phyloP scores from a whole-genome alignment of 257 asterid genomes.

The Penstemon barbatus region DNA sequence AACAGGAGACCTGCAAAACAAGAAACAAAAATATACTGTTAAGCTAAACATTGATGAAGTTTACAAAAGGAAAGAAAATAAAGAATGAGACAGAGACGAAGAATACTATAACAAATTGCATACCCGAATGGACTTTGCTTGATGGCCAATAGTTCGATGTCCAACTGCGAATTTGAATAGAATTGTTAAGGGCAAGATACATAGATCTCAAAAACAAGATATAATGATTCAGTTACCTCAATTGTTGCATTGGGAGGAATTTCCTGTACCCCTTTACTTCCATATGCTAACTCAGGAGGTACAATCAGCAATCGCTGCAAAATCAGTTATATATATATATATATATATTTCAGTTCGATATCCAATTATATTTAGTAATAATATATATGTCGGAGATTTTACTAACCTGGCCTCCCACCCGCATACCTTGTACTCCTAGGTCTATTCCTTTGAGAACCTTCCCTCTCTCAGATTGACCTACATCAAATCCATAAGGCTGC shows the following conservation, averaged over 20 bases:
- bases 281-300: constrained; percentile 96
- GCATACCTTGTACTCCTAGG: constrained; percentile 94
- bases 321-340: background rate
- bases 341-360: background rate
- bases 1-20: constrained; percentile 73
- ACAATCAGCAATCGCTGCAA: constrained; percentile 86
- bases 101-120: constrained; percentile 22
- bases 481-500: constrained; percentile 96
- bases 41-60: background rate
- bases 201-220: background rate
- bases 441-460: constrained; percentile 88
- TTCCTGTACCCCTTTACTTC: constrained; percentile 92
- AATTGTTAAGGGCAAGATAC: background rate
- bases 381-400: constrained; percentile 15
- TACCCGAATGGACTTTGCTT: constrained; percentile 94
- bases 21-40: background rate
- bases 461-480: constrained; percentile 89
- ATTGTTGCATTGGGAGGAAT: constrained; percentile 97
- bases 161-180: constrained; percentile 48
- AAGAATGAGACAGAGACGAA: background rate
- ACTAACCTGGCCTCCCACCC: constrained; percentile 95
- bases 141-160: constrained; percentile 78
- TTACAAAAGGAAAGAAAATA: background rate
- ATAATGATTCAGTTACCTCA: constrained; percentile 49
- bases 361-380: background rate